Base-by-base conservation (phyloP, 108 stramenopile genomes). In the Aurantiochytrium sp. region DNA sequence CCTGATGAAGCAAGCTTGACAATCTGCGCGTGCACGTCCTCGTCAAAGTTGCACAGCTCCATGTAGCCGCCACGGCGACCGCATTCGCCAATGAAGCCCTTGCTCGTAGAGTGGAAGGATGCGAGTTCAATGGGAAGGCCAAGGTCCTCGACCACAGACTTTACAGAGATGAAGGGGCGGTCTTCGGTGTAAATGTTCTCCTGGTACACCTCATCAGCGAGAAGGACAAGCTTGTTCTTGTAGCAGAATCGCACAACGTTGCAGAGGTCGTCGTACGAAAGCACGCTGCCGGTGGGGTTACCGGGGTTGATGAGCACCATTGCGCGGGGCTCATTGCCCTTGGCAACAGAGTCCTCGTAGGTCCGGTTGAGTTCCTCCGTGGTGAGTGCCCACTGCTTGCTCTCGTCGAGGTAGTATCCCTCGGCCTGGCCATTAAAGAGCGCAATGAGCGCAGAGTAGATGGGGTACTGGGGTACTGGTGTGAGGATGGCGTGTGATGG, bases 161-260 rank as follows among this genome's bases (percentile, higher is more conserved):
- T 95, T 89, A 93, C 94, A 58, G 95, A 96, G 76, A 94, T 89
- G 91, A 98, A 98, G 64, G 95, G 88, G 71, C 92, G 91, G 25
- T 87, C 92, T 29, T 92, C 35, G 35, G 35, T 93, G 88, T 96
- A 98, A 51, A 97, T 95, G 91, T 98, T 98, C 60, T 92, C 89
- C 89, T 98, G 97, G 88, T 98, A 98, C 10, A 98, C 97, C 92
- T 98, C 97, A 89, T 98, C 97, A 8, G 96, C 96, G 35, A 97
- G 58, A 19, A 97, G 90, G 8, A 97, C 96, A 59, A 98, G 93
- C 73, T 93, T 92, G 35, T 95, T 92, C 60, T 95, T 92, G 23
- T 93, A 90, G 83, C 96, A 96, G 88, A 97, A 97, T 72, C 94
- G 89, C 44, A 95, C 94, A 87, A 98, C 92, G 60, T 94, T 93